Base-by-base conservation (phyloP, 2,329 filamentous ascomycete species). In the Claviceps paspali region DNA sequence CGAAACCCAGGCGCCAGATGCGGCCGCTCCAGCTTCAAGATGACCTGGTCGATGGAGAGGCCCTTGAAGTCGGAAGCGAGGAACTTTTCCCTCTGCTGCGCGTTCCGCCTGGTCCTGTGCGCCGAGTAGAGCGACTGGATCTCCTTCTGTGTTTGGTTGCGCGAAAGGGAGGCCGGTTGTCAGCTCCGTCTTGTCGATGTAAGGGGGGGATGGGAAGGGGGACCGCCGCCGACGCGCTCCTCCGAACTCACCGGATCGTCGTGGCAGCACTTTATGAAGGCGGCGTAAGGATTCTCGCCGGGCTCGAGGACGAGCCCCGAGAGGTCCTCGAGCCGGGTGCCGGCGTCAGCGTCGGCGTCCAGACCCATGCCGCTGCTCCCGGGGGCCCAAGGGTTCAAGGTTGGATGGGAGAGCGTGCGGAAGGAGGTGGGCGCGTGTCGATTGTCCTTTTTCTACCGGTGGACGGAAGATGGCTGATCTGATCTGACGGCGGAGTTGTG, bases 61-160 rank as follows among this genome's bases (percentile, higher is more conserved):
- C 80, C 80, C 2, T 65, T 52, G 47, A 88, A 93, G 23, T 73
- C 67, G 0, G 66, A 43, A 2, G 76, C 67, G 4, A 92, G 67
- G 41, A 95, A 78, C 48, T 80, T 84, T 9, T 67, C 68, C 45
- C 69, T 78, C 54, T 92, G 86, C 48, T 87, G 77, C 3, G 61
- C 65, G 52, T 92, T 93, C 39, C 88, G 76, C 32, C 71, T 77
- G 5, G 62, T 69, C 35, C 88, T 78, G 52, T 96, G 88, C 1
- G 64, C 67, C 9, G 70, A 64, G 55, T 95, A 96, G 29, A 76
- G 68, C 6, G 62, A 56, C 59, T 87, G 82, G 9, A 93, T 78
- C 49, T 77, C 61, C 17, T 60, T 56, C 79, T 84, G 10, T 12
- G 2, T 27, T 12, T 27, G 10, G 10, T 11, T 12, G n/a, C n/a